Conservation (phyloP, 1,284 basidiomycete genomes). For the Caloboletus firmus region DNA sequence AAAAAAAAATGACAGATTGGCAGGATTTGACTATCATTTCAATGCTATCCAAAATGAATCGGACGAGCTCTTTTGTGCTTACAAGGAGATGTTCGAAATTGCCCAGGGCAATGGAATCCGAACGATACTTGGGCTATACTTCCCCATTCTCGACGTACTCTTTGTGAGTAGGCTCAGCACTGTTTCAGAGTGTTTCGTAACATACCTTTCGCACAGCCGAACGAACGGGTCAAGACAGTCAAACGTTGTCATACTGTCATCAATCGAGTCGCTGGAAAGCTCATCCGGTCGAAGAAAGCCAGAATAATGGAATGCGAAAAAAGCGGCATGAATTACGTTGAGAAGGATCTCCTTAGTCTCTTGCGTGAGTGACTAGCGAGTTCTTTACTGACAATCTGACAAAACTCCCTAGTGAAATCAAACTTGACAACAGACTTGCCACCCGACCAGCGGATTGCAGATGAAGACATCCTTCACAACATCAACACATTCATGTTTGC, state of each 20-base stretch:
- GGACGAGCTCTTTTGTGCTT: constrained; percentile 73
- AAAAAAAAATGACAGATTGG: not conserved
- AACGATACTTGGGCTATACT: constrained; percentile 55
- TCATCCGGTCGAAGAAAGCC: constrained; percentile 71
- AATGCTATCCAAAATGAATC: constrained; percentile 73
- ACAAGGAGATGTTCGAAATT: constrained; percentile 79
- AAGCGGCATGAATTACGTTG: constrained; percentile 47
- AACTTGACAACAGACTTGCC: constrained; percentile 64
- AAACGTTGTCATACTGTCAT: constrained; percentile 61
- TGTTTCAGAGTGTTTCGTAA: not conserved
- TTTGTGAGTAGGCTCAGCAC: constrained; percentile 47
- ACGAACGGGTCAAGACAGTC: constrained; percentile 49
- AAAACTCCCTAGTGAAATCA: constrained; percentile 59
- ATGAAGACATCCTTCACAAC: constrained; percentile 77
- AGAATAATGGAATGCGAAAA: constrained; percentile 59
- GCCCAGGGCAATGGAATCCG: constrained; percentile 51
- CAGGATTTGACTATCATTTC: constrained; percentile 79
- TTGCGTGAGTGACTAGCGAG: constrained; percentile 48
- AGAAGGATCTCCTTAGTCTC: constrained; percentile 66
- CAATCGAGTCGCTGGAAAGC: constrained; percentile 59
- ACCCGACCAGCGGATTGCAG: constrained; percentile 70
- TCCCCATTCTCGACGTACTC: constrained; percentile 55
- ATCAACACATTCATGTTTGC: constrained; percentile 88
- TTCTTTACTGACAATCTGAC: constrained; percentile 7
- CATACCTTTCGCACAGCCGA: constrained; percentile 46